Base-by-base conservation (phyloP, 31 red algal genomes). In the Odonthalia washingtoniensis region DNA sequence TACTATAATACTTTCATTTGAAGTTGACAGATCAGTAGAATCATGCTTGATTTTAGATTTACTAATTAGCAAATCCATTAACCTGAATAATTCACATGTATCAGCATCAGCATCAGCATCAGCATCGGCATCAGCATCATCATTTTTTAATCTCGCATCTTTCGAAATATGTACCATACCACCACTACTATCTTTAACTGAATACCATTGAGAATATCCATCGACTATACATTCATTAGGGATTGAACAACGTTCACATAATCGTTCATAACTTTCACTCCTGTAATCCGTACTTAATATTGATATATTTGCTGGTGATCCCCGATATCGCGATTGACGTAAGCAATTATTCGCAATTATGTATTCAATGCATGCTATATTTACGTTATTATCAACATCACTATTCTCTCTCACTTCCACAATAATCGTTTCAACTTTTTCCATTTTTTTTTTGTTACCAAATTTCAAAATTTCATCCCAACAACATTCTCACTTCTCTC, bases 161-260 rank as follows among this genome's bases (percentile, higher is more conserved):
- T 67, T 69, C 30, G 38, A 39, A 42, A 3, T 9, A 49, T 52
- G 49, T 57, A 57, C 65, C 0, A 31, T 18, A 69, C 5, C 18
- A 39, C 45, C 36, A 3, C 35, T 40, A 35, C 40, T 21, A 21
- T 42, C 33, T 12, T 27, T 31, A 40, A 69, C 49, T 0, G 80
- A 69, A 46, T 83, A 83, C 80, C 80, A 83, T 40, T 83, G 61
- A 1, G 80, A 83, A 30, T 69, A 83, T 0, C 52, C 80, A 70
- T 83, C 80, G 2, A 83, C 16, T 18, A 83, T 16, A 24, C 40
- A 67, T 6, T 65, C 32, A 1, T 34, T 44, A 17, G 80, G 64
- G 40, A 83, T 66, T 4, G 64, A 70, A 32, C 64, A 40, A 4
- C 80, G 33, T 70, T 83, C 4, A 70, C 80, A 39, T 21, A 83